These are phyloP conservation scores for Stylosanthes scabra DNA, from an alignment of 331 rosid genomes.

Conservation along the genomic window DNA sequence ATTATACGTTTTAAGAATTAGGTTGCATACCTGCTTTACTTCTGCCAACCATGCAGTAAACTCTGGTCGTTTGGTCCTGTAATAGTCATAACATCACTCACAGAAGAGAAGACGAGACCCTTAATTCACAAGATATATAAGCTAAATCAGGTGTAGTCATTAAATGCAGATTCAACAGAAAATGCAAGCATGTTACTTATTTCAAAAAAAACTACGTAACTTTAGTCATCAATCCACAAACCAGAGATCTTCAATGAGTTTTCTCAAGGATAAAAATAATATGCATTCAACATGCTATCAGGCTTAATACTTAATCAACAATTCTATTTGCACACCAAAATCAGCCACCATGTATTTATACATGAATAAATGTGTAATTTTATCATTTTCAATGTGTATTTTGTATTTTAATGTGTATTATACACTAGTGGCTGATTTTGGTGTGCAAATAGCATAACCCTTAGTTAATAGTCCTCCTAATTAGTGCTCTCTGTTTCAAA, in stretches of 20 bases:
- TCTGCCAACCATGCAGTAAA: slow-evolving; percentile 98
- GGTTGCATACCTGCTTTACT: slow-evolving; percentile 73
- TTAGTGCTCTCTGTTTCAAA: no score
- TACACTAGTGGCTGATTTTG: no score
- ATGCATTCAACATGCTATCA: slow-evolving; percentile 19
- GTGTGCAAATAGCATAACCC: no score
- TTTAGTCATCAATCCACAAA: slow-evolving; percentile 7
- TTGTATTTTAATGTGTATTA: no score
- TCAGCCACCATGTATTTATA: no score
- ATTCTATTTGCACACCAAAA: no score
- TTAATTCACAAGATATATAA: slow-evolving; percentile 37
- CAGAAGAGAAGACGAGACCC: slow-evolving; percentile 32
- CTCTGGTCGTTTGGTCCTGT: slow-evolving; percentile 94
- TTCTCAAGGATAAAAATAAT: neutral
- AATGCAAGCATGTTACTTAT: slow-evolving; percentile 8
- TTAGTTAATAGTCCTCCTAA: no score
- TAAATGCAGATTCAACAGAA: slow-evolving; percentile 22
- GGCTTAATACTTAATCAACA: neutral
- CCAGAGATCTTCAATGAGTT: slow-evolving; percentile 14
- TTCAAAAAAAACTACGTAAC: slow-evolving; percentile 7
- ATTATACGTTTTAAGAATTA: neutral
- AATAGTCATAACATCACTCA: slow-evolving; percentile 38
- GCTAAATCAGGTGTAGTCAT: slow-evolving; percentile 28
- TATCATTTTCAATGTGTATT: no score
- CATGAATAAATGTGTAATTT: no score